A percentile compares a stretch with the other conserved stretches of the same genome.
These are phyloP conservation scores for Saccharomycopsis schoenii DNA, from an alignment of 805 yeast genomes.

Conservation along the genomic window DNA sequence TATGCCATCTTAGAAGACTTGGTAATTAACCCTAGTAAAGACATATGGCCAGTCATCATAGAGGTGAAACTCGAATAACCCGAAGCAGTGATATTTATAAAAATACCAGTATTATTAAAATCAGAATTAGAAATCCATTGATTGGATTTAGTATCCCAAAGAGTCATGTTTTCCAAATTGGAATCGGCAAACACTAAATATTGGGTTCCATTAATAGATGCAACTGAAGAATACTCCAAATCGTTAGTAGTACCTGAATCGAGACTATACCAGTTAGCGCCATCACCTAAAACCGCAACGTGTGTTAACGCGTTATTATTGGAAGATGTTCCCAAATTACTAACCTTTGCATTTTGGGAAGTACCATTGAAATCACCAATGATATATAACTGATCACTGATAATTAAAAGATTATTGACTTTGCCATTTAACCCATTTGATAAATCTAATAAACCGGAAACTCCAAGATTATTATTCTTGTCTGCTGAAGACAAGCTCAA, in stretches of 20 bases:
- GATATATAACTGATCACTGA: constrained; percentile 31
- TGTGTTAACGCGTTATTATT: constrained; percentile 28
- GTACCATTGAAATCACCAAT: constrained; percentile 39
- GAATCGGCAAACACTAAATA: constrained; percentile 32
- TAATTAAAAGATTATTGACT: constrained; percentile 27
- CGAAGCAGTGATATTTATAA: constrained; percentile 25
- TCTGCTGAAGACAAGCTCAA: constrained; percentile 6
- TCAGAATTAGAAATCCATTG: constrained; percentile 28
- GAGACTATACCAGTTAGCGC: constrained; percentile 30
- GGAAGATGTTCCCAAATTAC: constrained; percentile 24
- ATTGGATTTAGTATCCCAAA: constrained; percentile 34
- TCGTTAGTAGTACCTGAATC: constrained; percentile 12
- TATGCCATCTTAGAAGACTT: constrained; percentile 12
- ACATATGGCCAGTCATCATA: constrained; percentile 22
- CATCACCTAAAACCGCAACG: constrained; percentile 29
- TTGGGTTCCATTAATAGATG: constrained; percentile 30
- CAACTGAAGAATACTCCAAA: constrained; percentile 23
- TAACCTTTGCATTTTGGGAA: constrained; percentile 23
- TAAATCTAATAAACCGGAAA: constrained; percentile 12
- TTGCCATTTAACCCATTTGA: constrained; percentile 33
- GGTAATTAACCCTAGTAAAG: constrained; percentile 18
- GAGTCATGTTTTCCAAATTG: constrained; percentile 8
- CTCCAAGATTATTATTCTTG: constrained; percentile 11
- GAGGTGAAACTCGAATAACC: constrained; percentile 13
- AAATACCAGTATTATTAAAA: constrained; percentile 12